Evolutionary conservation across 176 grass and related monocot species (phyloP), one percentile per base, ranked within the genome.

Genomic region (Rhynchospora pubera): DNA sequence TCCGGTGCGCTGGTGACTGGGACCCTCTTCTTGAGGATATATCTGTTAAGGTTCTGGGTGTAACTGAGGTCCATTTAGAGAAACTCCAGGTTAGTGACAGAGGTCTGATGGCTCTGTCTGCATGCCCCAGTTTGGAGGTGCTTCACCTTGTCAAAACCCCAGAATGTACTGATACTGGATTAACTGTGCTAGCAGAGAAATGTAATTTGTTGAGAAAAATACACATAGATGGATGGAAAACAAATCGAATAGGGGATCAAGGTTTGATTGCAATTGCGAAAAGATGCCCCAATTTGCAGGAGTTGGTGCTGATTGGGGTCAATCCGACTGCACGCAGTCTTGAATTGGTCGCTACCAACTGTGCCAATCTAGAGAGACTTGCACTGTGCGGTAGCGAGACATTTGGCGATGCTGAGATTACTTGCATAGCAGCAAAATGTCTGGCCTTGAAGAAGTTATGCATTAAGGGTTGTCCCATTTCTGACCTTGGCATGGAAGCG

Each of bases 211-310:
- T 99, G 7, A 89, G 93, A 39, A 99, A 99, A 62, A 65, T 99
- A 18, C 93, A 99, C 80, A 91, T 99, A 9, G 97, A 99, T 47
- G 91, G 97, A 15, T 96, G 97, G 97, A 93, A 94, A 82, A 94
- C 89, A 3, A 91, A 91, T 78, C 68, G 89, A 18, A 96, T 99
- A 22, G 93, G 97, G 9, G 97, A 99, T 70, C 80, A 74, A 0
- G 91, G 97, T 18, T 91, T 99, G 79, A 86, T 91, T 66, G 86
- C 93, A 0, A 88, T 99, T 0, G 97, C 91, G 0, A 81, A 74
- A 26, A 85, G 84, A 16, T 96, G 97, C 85, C 70, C 83, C 1
- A 87, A 93, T 42, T 87, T 99, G 62, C 91, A 91, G 62, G 97
- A 99, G 57, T 91, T 99, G 9, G 93, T 99, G 39, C 70, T 99